Base-by-base conservation (phyloP, 108 stramenopile genomes). In the Stephanodiscus minutulus region DNA sequence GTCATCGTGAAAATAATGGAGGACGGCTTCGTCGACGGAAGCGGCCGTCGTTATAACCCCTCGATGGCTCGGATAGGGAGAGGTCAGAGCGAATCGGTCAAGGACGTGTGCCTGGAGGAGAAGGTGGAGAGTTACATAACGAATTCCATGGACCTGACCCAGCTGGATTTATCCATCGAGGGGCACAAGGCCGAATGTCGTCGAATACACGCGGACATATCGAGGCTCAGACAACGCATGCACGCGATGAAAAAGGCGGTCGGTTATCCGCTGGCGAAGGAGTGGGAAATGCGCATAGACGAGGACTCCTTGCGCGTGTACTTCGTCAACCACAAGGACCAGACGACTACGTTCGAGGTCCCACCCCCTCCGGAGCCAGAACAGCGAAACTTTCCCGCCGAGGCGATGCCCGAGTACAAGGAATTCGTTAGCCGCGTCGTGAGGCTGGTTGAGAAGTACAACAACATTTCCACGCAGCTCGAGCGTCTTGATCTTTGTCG, bases 281-380 rank as follows among this genome's bases (percentile, higher is more conserved):
- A 94, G 47, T 97, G 97, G 97, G 97, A 96, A 83, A 91, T 93
- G n/a, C 84, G 97, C 33, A 80, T 94, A 59, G 88, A 96, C 36
- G 93, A 95, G 71, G 69, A 85, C 35, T 74, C 66, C 1, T 82
- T 82, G 0, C 71, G 74, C 11, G 88, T 90, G 0, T 95, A 85
- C 64, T 97, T 88, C 73, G 94, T 96, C 33, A 92, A 96, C 81
- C 97, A 97, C 79, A 87, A 81, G 47, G 84, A 85, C 5, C 83
- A 90, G 48, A 78, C 71, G 1, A 92, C 92, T 47, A 92, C 91
- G 1, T 93, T 75, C 67, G 90, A 93, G 64, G 65, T 73, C 28
- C 89, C 95, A 48, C 92, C 90, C 5, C 94, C 91, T 7, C 91
- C 94, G 36, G 87, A 91, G 85, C 88, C 88, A 0, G 88, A 82